Base-by-base conservation (phyloP, 768 basidiomycete genomes). In the Lentinula sp. region DNA sequence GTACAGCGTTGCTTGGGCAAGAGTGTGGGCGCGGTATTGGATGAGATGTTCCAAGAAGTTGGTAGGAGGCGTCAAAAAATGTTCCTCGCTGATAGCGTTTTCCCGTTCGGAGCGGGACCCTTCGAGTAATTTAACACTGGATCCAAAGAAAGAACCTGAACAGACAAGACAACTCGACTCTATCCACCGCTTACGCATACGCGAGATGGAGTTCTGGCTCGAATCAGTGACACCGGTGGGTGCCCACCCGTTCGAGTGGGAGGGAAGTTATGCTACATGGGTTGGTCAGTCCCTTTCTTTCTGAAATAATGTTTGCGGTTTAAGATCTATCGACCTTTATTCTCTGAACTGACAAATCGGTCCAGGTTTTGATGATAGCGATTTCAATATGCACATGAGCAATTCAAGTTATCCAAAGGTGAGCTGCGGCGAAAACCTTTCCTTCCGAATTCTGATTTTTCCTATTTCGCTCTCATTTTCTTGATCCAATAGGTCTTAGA, bases 331-430 rank as follows among this genome's bases (percentile, higher is more conserved):
- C 1, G 11, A 10, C 37, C 31, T 40, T n/a, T 3, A n/a, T 16
- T n/a, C 32, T 21, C 9, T 28, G 28, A 5, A 6, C 11, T 37
- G 23, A 18, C 15, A 1, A 2, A 52, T 8, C 45, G 31, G 10
- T 61, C 32, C 56, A 88, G 88, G 79, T 61, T 65, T 85, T 7
- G 89, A 92, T 63, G 91, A 92, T 48, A 79, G 80, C 46, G 91
- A 93, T 70, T 86, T 85, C 67, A 84, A 89, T 68, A 70, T 80
- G 15, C 91, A 93, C 67, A 76, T 93, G 62, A 91, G 88, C 69
- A 93, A 93, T 68, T 91, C 90, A 0, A 86, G 84, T 58, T 93
- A 93, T 64, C 81, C 88, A 5, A 91, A 90, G 78, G 87, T 83
- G n/a, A 73, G n/a, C 31, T n/a, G 37, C 23, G 2, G 16, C 54